A percentile compares a stretch with the other conserved stretches of the same genome.
Conservation (phyloP, 176 grass and related monocot genomes). For the Oryza australiensis region DNA sequence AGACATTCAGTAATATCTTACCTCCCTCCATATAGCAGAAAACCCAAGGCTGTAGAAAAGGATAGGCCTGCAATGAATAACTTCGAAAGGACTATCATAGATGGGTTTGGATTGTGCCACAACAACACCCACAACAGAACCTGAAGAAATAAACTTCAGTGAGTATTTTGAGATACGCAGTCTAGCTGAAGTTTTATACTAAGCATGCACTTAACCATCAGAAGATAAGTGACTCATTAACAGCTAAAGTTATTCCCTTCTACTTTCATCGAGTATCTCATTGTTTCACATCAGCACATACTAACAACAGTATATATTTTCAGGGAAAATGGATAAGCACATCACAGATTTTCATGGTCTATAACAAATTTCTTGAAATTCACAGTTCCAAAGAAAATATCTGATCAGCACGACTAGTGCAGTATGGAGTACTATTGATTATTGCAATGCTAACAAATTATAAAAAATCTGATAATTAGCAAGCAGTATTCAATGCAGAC, state of each 20-base stretch:
- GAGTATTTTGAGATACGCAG: neutral
- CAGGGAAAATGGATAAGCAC: neutral
- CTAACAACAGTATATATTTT: neutral
- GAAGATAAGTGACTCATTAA: neutral
- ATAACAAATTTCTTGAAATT: neutral
- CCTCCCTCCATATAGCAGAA: conserved; percentile 82
- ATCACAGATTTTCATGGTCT: neutral
- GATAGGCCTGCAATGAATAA: conserved; percentile 69
- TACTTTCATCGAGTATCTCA: neutral
- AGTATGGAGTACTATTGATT: neutral
- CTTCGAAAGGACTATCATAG: conserved; percentile 52
- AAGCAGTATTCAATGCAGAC: neutral
- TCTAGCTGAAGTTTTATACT: neutral
- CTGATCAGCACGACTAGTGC: neutral
- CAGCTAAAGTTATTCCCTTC: neutral
- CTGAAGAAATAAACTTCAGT: conserved; percentile 39
- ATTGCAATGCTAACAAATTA: neutral
- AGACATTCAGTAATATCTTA: conserved; percentile 23
- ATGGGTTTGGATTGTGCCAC: conserved; percentile 61
- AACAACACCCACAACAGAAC: conserved; percentile 53
- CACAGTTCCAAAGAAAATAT: neutral
- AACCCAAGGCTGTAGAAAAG: conserved; percentile 71
- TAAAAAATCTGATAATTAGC: neutral
- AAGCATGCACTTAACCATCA: neutral
- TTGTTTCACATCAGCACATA: neutral